These are phyloP conservation scores for Lactuca saligna DNA, from an alignment of 129 eudicot genomes.

Conservation along the genomic window DNA sequence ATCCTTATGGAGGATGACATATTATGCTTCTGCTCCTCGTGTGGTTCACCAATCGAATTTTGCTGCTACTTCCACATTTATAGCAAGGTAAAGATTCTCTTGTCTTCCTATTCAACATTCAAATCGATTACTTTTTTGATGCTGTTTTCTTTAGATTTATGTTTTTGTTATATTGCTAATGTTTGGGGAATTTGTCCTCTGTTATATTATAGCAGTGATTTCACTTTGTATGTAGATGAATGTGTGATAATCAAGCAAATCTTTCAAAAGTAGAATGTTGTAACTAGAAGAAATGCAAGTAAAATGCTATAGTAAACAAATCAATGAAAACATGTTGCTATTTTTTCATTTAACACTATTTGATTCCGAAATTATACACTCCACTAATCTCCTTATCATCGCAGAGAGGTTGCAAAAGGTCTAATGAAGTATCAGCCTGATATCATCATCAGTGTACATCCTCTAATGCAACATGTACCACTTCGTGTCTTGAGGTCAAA, in stretches of 20 bases:
- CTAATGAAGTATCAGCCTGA: slow-evolving; percentile 95
- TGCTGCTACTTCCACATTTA: slow-evolving; percentile 91
- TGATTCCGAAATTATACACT: neutral
- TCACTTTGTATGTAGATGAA: no score
- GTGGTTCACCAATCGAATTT: slow-evolving; percentile 86
- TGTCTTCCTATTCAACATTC: neutral
- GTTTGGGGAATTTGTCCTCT: neutral
- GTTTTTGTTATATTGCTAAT: neutral
- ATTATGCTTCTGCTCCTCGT: slow-evolving; percentile 87
- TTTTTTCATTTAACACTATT: no score
- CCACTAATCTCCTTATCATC: slow-evolving; percentile 8
- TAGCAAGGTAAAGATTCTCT: slow-evolving; percentile 67
- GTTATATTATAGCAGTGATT: neutral
- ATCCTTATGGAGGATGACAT: slow-evolving; percentile 79
- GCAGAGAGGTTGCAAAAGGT: slow-evolving; percentile 93
- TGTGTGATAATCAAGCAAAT: no score
- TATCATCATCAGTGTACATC: slow-evolving; percentile 96
- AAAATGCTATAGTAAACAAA: no score
- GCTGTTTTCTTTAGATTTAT: slow-evolving; percentile 6
- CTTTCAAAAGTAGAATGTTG: no score
- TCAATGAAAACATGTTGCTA: no score
- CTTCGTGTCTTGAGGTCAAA: slow-evolving; percentile 90
- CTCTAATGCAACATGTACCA: slow-evolving; percentile 98
- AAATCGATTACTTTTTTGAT: slow-evolving; percentile 6
- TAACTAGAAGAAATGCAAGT: no score